Conservation (phyloP, 192 early-diverging fungal genomes). For the Coemansia sp. region DNA sequence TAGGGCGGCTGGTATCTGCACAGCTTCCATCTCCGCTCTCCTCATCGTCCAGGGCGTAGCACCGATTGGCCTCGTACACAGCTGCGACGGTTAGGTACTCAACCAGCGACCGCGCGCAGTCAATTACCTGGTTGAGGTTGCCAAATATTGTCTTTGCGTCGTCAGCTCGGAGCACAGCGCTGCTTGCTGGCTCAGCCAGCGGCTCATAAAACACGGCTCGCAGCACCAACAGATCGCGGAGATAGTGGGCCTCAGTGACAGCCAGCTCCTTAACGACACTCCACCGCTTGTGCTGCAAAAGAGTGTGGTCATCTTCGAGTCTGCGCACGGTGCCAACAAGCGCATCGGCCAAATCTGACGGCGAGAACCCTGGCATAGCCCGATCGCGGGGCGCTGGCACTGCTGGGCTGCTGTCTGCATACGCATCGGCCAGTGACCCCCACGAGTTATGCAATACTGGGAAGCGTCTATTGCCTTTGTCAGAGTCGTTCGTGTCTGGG, state of each 20-base stretch:
- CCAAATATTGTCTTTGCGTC: conserved; percentile 76
- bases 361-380: conserved; percentile 16
- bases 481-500: conserved; percentile 2
- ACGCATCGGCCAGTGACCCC: conserved; percentile 15
- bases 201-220: conserved; percentile 68
- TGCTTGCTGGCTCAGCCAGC: conserved; percentile 44
- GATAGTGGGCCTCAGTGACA: conserved; percentile 71
- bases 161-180: conserved; percentile 49
- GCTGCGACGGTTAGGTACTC: conserved; percentile 64
- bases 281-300: conserved; percentile 60
- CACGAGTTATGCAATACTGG: conserved; percentile 20
- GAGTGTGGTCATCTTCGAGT: conserved; percentile 48
- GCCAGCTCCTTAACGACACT: conserved; percentile 75
- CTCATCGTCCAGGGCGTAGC: conserved; percentile 9
- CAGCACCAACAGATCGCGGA: conserved; percentile 74
- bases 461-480: neutral
- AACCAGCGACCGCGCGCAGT: conserved; percentile 64
- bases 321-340: conserved; percentile 45
- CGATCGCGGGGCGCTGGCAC: conserved; percentile 3
- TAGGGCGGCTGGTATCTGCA: neutral
- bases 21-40: conserved; percentile 30
- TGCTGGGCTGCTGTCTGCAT: conserved; percentile 3
- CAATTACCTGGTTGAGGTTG: conserved; percentile 75
- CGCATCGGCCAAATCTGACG: conserved; percentile 43
- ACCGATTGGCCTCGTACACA: conserved; percentile 48